Base-by-base conservation (phyloP, 1,139 yeast species). In the Pichia sp. region DNA sequence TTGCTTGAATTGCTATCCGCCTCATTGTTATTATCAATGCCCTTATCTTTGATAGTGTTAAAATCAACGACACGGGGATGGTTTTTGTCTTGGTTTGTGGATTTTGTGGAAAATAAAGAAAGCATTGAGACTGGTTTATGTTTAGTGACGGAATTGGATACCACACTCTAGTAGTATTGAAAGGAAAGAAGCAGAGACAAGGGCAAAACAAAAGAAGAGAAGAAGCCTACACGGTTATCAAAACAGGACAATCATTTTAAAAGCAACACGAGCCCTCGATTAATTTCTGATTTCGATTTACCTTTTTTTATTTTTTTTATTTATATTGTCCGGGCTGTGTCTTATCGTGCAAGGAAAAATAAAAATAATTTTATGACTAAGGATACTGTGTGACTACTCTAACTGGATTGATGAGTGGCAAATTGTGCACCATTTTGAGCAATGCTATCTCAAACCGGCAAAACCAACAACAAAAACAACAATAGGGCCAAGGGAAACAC, bases 41-140 rank as follows among this genome's bases (percentile, higher is more conserved):
- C 25, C 12, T 39, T 39, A 43, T 40, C 26, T 16, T 52, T 56
- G 27, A 56, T 53, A 5, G 56, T 54, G 48, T 58, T 57, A 42
- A 58, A 49, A 40, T 59, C 62, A 23, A 59, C 48, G 32, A 58
- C 55, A 30, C 50, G 46, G 24, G 58, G 57, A 5, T 29, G 20
- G 3, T 13, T 29, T 20, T 35, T 11, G 15, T 39, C 36, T 18
- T 43, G 9, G 18, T 25, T 26, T 12, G 25, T 13, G 26, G 45
- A 18, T 20, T 41, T 43, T 18, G 45, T 18, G 38, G 44, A 46
- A 27, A 53, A 41, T 25, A 52, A 26, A 11, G 55, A 50, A 24
- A 53, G 46, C 56, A 53, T 52, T 30, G 34, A 4, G 6, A n/a
- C n/a, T n/a, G n/a, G n/a, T n/a, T n/a, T 30, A 2, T 4, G 8